A percentile compares a stretch with the other conserved stretches of the same genome.
phyloP scores from a whole-genome alignment of 2,329 filamentous ascomycete genomes.

The Zymoseptoria tritici region DNA sequence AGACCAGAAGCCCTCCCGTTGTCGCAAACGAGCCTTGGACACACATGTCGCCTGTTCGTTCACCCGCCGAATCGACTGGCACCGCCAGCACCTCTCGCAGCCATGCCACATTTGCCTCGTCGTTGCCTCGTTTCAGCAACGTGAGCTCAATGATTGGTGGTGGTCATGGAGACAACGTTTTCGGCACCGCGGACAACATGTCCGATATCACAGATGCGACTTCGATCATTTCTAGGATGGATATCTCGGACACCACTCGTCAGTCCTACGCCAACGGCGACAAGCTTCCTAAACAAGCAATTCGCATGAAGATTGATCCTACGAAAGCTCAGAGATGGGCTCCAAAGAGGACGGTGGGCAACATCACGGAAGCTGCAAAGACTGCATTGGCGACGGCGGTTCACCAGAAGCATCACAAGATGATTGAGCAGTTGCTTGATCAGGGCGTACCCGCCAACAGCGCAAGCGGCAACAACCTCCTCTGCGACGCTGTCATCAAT shows the following conservation, averaged over 20 bases:
- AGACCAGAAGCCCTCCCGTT: background rate
- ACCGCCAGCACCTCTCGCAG: background rate
- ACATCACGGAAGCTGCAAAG: slow-evolving; percentile 29
- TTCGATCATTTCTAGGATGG: slow-evolving; percentile 13
- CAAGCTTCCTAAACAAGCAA: slow-evolving; percentile 38
- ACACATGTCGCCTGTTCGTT: background rate
- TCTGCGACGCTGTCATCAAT: slow-evolving; percentile 20
- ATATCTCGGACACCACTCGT: slow-evolving; percentile 13
- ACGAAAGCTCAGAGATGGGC: slow-evolving; percentile 15
- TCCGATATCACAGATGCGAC: slow-evolving; percentile 16
- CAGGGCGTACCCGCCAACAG: slow-evolving; percentile 16
- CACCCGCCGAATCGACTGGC: background rate
- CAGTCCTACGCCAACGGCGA: slow-evolving; percentile 31
- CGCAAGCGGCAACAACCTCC: slow-evolving; percentile 12
- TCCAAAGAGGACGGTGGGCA: slow-evolving; percentile 14
- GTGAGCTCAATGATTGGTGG: slow-evolving; percentile 11
- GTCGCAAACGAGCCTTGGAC: background rate
- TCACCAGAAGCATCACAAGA: slow-evolving; percentile 22
- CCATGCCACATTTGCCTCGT: background rate
- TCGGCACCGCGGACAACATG: background rate
- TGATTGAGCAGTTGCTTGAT: slow-evolving; percentile 26
- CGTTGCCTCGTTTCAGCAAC: slow-evolving; percentile 5
- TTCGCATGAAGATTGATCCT: slow-evolving; percentile 41
- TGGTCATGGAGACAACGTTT: background rate
- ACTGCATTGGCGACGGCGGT: slow-evolving; percentile 34